phyloP scores from a whole-genome alignment of 2,329 filamentous ascomycete species.

The Trichoderma polysporum region DNA sequence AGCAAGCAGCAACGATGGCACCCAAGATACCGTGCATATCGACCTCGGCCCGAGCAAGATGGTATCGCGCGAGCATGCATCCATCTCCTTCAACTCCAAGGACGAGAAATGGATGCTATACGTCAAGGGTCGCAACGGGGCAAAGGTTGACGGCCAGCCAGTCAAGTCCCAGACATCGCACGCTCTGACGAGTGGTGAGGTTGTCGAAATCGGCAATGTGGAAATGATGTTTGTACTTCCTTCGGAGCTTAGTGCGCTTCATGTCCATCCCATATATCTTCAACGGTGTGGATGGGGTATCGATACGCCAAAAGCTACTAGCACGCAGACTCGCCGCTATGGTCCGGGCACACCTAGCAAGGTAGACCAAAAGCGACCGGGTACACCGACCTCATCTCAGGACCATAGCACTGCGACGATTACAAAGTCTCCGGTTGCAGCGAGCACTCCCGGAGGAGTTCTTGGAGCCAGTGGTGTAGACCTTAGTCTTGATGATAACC shows the following conservation, averaged over 20 bases:
- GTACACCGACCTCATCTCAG: constrained; percentile 56
- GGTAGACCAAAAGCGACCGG: constrained; percentile 59
- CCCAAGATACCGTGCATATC: constrained; percentile 68
- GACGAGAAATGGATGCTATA: constrained; percentile 76
- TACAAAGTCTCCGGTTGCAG: constrained; percentile 35
- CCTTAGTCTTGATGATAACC: constrained; percentile 77
- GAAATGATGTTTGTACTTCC: constrained; percentile 99
- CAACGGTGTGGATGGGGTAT: constrained; percentile 61
- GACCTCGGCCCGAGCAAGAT: constrained; percentile 84
- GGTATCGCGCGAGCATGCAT: constrained; percentile 73
- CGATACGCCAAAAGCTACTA: constrained; percentile 30
- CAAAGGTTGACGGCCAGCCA: constrained; percentile 74
- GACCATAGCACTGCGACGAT: constrained; percentile 26
- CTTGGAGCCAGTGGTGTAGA: constrained; percentile 60
- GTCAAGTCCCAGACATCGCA: constrained; percentile 67
- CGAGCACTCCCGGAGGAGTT: constrained; percentile 39
- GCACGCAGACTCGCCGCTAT: constrained; percentile 35
- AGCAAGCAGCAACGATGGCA: constrained; percentile 44
- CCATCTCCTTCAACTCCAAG: constrained; percentile 69
- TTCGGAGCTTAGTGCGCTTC: constrained; percentile 63
- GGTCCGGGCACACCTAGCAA: constrained; percentile 59
- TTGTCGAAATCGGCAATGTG: constrained; percentile 86
- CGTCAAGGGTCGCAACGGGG: constrained; percentile 88
- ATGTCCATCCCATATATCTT: constrained; percentile 67
- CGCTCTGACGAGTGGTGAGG: constrained; percentile 77